Conservation (phyloP, 129 eudicot species). For the Erigeron canadensis region DNA sequence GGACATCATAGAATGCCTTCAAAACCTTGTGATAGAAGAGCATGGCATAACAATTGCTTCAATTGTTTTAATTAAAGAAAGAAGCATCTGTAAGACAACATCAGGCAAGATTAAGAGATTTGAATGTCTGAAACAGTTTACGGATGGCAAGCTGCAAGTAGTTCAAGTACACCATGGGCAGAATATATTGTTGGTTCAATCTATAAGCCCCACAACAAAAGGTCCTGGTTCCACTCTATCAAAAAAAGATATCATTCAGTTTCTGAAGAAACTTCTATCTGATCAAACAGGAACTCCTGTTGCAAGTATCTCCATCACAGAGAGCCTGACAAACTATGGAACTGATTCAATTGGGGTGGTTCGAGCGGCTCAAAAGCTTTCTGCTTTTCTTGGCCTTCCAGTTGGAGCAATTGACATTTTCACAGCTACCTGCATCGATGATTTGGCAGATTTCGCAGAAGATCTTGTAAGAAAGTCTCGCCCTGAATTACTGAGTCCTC, state of each 20-base stretch:
- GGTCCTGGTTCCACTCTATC: constrained; percentile 13
- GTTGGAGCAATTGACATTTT: constrained; percentile 55
- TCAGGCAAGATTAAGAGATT: constrained; percentile 50
- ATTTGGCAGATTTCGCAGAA: constrained; percentile 47
- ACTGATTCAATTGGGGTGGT: constrained; percentile 52
- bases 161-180: constrained; percentile 4
- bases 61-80: constrained; percentile 36
- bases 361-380: constrained; percentile 53
- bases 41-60: constrained; percentile 45
- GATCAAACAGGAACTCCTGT: constrained; percentile 39
- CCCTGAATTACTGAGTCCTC: constrained; percentile 3
- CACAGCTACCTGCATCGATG: constrained; percentile 55
- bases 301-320: constrained; percentile 35
- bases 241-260: constrained; percentile 39
- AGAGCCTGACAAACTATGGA: constrained; percentile 39
- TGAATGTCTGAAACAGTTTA: constrained; percentile 42
- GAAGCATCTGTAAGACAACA: constrained; percentile 46
- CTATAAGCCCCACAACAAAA: constrained; percentile 11
- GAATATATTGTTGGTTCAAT: constrained; percentile 10
- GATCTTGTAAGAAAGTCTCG: constrained; percentile 32
- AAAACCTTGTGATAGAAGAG: constrained; percentile 35
- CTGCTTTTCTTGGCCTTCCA: constrained; percentile 39
- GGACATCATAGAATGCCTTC: constrained; percentile 30
- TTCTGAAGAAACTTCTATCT: constrained; percentile 36
- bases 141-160: constrained; percentile 33